A percentile compares a stretch with the other conserved stretches of the same genome.
phyloP scores from a whole-genome alignment of 306 rosid species.

The Sechiopsis laciniata region DNA sequence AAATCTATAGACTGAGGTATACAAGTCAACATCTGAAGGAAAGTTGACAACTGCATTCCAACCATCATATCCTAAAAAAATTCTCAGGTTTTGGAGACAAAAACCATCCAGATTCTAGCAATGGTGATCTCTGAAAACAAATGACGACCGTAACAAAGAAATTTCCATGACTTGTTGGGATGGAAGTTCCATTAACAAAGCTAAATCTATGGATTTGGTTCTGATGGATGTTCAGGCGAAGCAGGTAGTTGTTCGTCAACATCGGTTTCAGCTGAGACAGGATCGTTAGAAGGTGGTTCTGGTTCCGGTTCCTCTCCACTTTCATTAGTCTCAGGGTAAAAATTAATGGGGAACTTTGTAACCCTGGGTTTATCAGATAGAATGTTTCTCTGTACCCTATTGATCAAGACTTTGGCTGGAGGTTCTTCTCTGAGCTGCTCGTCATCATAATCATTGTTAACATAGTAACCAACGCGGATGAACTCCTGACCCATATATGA shows the following conservation, averaged over 20 bases:
- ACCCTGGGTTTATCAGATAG: slow-evolving; percentile 93
- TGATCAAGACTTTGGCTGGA: slow-evolving; percentile 61
- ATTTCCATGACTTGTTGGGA: no score
- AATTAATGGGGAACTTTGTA: slow-evolving; percentile 75
- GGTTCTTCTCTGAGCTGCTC: slow-evolving; percentile 96
- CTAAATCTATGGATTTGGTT: neutral
- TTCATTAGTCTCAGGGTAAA: slow-evolving; percentile 39
- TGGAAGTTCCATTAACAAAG: neutral
- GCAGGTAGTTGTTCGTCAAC: no score
- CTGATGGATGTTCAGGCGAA: no score
- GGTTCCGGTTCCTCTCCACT: slow-evolving; percentile 25
- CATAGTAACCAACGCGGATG: slow-evolving; percentile 79
- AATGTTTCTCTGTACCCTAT: slow-evolving; percentile 81
- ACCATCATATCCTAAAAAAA: slow-evolving; percentile 1
- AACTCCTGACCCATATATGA: slow-evolving; percentile 88
- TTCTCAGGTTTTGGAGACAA: neutral
- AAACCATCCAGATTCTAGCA: neutral
- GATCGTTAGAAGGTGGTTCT: no score
- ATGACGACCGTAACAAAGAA: no score
- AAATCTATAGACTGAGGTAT: neutral
- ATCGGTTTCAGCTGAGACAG: no score
- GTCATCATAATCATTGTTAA: slow-evolving; percentile 88
- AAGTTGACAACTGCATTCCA: slow-evolving; percentile 12
- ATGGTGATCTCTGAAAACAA: neutral
- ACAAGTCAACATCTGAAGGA: neutral